These are phyloP conservation scores for Protomyces gravidus DNA, from an alignment of 1,139 yeast species.

Conservation along the genomic window DNA sequence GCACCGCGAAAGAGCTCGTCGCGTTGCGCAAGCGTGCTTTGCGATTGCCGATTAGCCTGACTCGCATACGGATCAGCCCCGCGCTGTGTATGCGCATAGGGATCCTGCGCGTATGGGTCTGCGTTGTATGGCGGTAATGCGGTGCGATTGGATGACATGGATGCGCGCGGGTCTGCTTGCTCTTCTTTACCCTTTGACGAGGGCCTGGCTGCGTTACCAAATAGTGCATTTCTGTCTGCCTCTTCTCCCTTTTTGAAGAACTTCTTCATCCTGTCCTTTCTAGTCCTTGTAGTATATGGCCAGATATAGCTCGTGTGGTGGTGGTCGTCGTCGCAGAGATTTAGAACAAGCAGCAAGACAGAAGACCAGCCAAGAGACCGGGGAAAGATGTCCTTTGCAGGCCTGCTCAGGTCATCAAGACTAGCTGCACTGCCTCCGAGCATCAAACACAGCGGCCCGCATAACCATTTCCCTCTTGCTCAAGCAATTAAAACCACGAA, in stretches of 20 bases:
- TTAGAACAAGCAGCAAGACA: too few species aligned
- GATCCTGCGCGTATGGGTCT: constrained; percentile 9
- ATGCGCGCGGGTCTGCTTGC: neutral
- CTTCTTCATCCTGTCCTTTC: constrained; percentile 9
- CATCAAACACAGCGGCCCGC: constrained; percentile 1
- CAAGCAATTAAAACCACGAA: constrained; percentile 18
- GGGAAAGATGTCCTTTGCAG: neutral
- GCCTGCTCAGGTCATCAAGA: constrained; percentile 12
- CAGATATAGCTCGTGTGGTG: neutral
- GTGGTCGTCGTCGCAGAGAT: neutral
- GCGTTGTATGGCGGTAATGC: constrained; percentile 12
- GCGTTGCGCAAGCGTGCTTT: constrained; percentile 16
- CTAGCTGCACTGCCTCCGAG: constrained; percentile 17
- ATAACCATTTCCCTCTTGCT: constrained; percentile 9
- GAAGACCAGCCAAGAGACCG: neutral
- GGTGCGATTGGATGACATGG: constrained; percentile 1
- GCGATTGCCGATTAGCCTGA: neutral
- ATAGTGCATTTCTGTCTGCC: constrained; percentile 23
- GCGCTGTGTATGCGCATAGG: constrained; percentile 1
- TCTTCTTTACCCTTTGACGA: neutral
- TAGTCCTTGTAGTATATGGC: neutral
- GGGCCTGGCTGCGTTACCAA: constrained; percentile 11
- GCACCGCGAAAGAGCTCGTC: constrained; percentile 23
- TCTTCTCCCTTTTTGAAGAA: constrained; percentile 17
- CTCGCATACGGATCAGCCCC: neutral